Conservation (phyloP, 345 rosid species). For the Kernera saxatilis region DNA sequence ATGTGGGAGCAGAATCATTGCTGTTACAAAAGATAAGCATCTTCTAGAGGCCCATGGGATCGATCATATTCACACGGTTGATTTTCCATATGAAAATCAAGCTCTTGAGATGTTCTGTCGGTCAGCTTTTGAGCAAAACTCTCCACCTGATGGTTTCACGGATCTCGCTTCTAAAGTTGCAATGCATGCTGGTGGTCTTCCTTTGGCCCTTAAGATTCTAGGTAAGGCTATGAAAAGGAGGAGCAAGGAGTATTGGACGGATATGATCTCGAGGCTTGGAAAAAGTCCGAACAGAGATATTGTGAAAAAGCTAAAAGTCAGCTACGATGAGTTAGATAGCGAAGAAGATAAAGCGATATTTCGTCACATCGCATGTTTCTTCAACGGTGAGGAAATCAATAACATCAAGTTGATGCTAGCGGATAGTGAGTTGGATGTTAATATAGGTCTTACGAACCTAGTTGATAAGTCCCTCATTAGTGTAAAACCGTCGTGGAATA, state of each 20-base stretch:
- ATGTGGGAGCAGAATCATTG: conserved; percentile 44
- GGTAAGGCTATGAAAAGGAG: conserved; percentile 1
- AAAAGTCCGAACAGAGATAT: neutral
- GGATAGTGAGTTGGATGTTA: neutral
- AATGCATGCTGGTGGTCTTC: conserved; percentile 6
- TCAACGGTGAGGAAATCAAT: neutral
- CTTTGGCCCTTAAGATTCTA: conserved; percentile 28
- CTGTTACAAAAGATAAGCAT: conserved; percentile 44
- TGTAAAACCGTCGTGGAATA: neutral
- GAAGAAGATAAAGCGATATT: conserved; percentile 10
- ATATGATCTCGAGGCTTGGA: neutral
- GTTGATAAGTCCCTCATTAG: conserved; percentile 11
- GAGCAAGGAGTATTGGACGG: conserved; percentile 6
- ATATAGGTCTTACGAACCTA: neutral
- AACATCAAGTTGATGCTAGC: neutral
- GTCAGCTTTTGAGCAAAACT: neutral
- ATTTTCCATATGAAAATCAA: neutral
- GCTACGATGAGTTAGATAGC: conserved; percentile 16
- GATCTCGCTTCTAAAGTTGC: neutral
- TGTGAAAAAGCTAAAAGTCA: neutral
- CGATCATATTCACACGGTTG: neutral
- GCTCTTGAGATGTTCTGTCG: conserved; percentile 20
- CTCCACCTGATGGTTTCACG: neutral
- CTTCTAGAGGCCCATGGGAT: neutral
- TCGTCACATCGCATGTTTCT: conserved; percentile 33